Conservation (phyloP, 495 filamentous ascomycete species). For the Tetracladium marchalianum region DNA sequence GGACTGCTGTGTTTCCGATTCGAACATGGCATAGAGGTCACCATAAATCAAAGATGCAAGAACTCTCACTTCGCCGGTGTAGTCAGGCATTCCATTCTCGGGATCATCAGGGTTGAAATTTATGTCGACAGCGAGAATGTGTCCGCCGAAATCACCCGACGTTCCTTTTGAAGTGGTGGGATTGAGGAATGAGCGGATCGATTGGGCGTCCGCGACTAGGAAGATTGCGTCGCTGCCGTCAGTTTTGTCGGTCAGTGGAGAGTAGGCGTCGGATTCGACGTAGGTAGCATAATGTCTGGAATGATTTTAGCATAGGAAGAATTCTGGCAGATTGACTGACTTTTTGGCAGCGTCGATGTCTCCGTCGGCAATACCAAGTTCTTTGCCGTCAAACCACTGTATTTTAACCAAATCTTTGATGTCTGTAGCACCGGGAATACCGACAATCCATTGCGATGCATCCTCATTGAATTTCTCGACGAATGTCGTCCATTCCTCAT, state of each 20-base stretch:
- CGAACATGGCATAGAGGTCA: constrained; percentile 24
- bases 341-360: constrained; percentile 24
- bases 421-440: constrained; percentile 15
- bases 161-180: not conserved
- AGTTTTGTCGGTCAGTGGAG: constrained; percentile 2
- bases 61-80: constrained; percentile 24
- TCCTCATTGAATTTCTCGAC: constrained; percentile 19
- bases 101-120: constrained; percentile 13
- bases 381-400: constrained; percentile 27
- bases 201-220: constrained; percentile 19
- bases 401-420: constrained; percentile 22
- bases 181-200: constrained; percentile 13
- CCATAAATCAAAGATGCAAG: constrained; percentile 26
- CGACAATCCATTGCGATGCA: constrained; percentile 22
- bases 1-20: constrained; percentile 4
- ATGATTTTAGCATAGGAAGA: not conserved
- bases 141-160: constrained; percentile 1
- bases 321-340: constrained; percentile 1
- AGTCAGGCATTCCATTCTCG: constrained; percentile 17
- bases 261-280: not conserved
- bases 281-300: constrained; percentile 16
- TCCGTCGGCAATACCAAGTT: constrained; percentile 18
- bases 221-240: constrained; percentile 19
- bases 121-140: constrained; percentile 23
- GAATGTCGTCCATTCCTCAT: constrained; percentile 22